Evolutionary conservation across 106 monocot species (phyloP).

Genomic region (Apostasia ramifera): DNA sequence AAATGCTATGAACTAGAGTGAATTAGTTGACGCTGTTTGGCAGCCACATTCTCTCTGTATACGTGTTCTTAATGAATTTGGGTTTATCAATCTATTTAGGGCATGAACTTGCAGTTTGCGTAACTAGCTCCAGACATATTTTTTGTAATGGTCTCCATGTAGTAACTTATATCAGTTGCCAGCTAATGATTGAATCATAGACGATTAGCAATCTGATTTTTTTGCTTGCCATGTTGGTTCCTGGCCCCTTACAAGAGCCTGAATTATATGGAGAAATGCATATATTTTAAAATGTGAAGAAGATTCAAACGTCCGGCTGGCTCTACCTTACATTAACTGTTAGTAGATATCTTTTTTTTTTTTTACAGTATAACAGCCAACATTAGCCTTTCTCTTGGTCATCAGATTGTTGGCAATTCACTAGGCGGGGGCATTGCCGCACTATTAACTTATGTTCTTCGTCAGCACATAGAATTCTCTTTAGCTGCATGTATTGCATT

Average conservation of each 20-base stretch:
- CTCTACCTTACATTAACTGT: too few relatives aligned
- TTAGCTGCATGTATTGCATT: conserved; percentile 63
- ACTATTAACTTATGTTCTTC: conserved; percentile 64
- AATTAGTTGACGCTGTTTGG: too few relatives aligned
- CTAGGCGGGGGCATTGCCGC: conserved; percentile 67
- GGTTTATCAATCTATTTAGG: too few relatives aligned
- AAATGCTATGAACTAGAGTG: too few relatives aligned
- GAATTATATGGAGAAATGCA: not conserved
- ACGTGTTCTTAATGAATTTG: too few relatives aligned
- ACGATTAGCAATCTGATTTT: not conserved
- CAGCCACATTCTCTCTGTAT: too few relatives aligned
- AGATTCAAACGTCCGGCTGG: not conserved
- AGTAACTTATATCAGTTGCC: too few relatives aligned
- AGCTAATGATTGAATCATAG: too few relatives aligned
- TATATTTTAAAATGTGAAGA: not conserved
- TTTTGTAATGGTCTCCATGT: too few relatives aligned
- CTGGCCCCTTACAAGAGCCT: not conserved
- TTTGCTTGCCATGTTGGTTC: not conserved
- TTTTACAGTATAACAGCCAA: not conserved
- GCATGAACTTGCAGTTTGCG: too few relatives aligned
- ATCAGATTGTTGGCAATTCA: conserved; percentile 78
- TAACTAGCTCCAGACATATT: too few relatives aligned
- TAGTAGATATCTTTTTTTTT: too few relatives aligned
- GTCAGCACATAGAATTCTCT: conserved; percentile 50
- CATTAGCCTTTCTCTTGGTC: conserved; percentile 3